Conservation (phyloP, 164 flowering plant species). For the Protea cynaroides region DNA sequence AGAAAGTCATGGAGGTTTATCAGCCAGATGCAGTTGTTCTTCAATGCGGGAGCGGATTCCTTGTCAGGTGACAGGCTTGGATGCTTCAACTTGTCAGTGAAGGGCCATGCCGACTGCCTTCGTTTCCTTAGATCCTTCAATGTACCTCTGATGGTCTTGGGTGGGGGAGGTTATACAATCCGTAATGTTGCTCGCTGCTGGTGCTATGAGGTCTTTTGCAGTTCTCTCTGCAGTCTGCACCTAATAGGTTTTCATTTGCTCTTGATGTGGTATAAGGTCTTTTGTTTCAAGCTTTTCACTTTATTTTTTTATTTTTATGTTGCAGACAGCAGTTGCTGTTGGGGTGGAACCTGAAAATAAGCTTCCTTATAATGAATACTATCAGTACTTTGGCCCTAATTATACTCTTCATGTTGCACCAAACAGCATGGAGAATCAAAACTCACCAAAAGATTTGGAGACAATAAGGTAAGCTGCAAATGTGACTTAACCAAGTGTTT, state of each 20-base stretch:
- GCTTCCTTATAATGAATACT: constrained; percentile 82
- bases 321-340: constrained; percentile 93
- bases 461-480: constrained; percentile 48
- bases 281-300: not conserved
- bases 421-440: constrained; percentile 63
- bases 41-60: constrained; percentile 97
- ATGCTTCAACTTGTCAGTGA: constrained; percentile 87
- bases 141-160: constrained; percentile 88
- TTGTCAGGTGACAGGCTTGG: constrained; percentile 86
- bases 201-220: constrained; percentile 77
- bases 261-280: not conserved
- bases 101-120: constrained; percentile 92
- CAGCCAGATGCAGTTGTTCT: constrained; percentile 92
- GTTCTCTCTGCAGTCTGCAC: not conserved
- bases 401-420: constrained; percentile 76
- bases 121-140: constrained; percentile 77
- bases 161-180: constrained; percentile 94
- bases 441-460: constrained; percentile 63
- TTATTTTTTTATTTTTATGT: constrained; percentile 10
- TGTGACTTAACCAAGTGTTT: not conserved
- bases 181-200: constrained; percentile 97
- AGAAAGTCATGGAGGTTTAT: constrained; percentile 85
- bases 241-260: not conserved
- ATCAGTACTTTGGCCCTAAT: constrained; percentile 91
- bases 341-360: constrained; percentile 86